phyloP scores from a whole-genome alignment of 768 basidiomycete genomes.

The Suillus hirtellus region DNA sequence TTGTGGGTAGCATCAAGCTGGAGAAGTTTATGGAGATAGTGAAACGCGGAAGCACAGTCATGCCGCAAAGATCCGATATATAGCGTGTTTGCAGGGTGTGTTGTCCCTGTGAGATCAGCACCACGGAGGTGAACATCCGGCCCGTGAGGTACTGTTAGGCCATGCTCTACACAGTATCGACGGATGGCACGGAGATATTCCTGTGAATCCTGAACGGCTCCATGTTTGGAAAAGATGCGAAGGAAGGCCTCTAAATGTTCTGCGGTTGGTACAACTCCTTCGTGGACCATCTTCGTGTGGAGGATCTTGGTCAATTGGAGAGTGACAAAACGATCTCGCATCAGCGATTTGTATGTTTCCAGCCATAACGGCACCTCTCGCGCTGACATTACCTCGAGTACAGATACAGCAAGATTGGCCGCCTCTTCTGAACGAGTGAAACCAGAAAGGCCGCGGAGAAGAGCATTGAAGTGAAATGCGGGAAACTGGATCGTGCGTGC shows the following conservation, averaged over 20 bases:
- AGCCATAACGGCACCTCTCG: slow-evolving; percentile 42
- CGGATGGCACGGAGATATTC: slow-evolving; percentile 43
- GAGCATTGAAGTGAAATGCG: slow-evolving; percentile 48
- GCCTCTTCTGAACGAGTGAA: slow-evolving; percentile 41
- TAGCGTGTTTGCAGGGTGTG: slow-evolving; percentile 42
- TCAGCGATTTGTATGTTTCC: slow-evolving; percentile 44
- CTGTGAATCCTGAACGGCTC: slow-evolving; percentile 42
- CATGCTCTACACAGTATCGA: slow-evolving; percentile 21
- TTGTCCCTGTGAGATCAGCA: slow-evolving; percentile 19
- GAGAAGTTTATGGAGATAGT: slow-evolving; percentile 45
- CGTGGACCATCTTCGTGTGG: slow-evolving; percentile 41
- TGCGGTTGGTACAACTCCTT: slow-evolving; percentile 40
- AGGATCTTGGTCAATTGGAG: slow-evolving; percentile 51
- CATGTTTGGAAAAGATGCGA: slow-evolving; percentile 46
- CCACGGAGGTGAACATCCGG: neutral
- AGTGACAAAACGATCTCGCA: slow-evolving; percentile 52
- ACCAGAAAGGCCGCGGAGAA: slow-evolving; percentile 52
- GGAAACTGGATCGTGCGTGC: slow-evolving; percentile 20
- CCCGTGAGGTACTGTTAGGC: slow-evolving; percentile 24
- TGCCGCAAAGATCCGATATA: slow-evolving; percentile 42
- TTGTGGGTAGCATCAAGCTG: slow-evolving; percentile 21
- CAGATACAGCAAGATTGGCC: slow-evolving; percentile 38
- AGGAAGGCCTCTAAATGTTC: slow-evolving; percentile 51
- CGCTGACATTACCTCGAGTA: slow-evolving; percentile 50
- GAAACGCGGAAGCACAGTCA: slow-evolving; percentile 46